A percentile compares a stretch with the other conserved stretches of the same genome.
phyloP scores from a whole-genome alignment of 2,329 filamentous ascomycete genomes.

The Didymellaceae sp. region DNA sequence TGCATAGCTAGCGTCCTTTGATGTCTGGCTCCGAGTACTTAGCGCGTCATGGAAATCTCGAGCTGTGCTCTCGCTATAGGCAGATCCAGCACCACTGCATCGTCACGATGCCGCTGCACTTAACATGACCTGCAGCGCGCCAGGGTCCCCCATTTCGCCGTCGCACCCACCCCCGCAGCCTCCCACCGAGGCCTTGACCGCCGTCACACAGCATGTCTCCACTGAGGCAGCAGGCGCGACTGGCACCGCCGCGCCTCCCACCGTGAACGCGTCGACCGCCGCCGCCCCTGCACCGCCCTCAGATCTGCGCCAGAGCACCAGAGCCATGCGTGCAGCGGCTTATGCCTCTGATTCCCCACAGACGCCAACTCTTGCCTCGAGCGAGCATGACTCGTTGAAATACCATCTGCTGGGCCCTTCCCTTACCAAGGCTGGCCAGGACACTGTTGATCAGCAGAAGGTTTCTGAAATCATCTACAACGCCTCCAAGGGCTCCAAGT shows the following conservation, averaged over 20 bases:
- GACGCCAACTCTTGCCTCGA: conserved; percentile 25
- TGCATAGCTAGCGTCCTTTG: conserved; percentile 17
- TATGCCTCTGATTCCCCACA: conserved; percentile 1
- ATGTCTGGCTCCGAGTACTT: neutral
- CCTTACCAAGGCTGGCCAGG: conserved; percentile 91
- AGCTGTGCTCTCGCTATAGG: conserved; percentile 13
- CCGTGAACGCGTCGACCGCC: conserved; percentile 18
- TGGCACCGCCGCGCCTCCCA: conserved; percentile 17
- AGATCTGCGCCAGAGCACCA: conserved; percentile 14
- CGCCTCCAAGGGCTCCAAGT: conserved; percentile 94
- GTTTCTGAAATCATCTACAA: conserved; percentile 98
- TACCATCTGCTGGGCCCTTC: conserved; percentile 90
- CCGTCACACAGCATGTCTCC: conserved; percentile 22
- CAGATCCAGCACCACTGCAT: conserved; percentile 2
- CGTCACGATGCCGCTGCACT: conserved; percentile 25
- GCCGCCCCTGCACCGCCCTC: conserved; percentile 6
- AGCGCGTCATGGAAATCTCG: conserved; percentile 29
- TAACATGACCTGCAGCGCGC: conserved; percentile 33
- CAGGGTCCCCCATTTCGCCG: conserved; percentile 23
- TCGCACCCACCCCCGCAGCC: conserved; percentile 17
- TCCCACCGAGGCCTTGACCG: neutral
- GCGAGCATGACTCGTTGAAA: conserved; percentile 73
- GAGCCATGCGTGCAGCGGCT: neutral
- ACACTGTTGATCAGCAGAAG: conserved; percentile 89
- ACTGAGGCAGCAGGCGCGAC: conserved; percentile 20